Evolutionary conservation across 176 grass and related monocot genomes (phyloP), one percentile per base, ranked within the genome.

Genomic region (Paspalum notatum): DNA sequence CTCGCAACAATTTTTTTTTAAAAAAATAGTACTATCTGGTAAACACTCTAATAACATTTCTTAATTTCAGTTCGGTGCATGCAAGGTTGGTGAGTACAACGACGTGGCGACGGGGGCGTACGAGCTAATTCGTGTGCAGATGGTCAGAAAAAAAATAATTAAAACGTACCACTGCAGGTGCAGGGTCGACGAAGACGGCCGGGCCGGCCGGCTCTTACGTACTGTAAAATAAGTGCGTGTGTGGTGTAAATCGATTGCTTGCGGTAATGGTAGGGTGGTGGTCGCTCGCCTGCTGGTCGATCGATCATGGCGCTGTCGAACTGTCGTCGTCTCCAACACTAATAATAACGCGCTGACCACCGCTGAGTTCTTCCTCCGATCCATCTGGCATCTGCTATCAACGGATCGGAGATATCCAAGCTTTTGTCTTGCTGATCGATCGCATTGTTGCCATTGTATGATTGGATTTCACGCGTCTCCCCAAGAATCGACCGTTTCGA

Each of bases 201-300:
- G 5, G 40, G 40, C 9, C 54, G 10, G n/a, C 54, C 24, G 4
- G 10, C 22, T 9, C 22, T 12, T 1, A 48, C 67, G 67, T 70
- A 48, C 67, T n/a, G 67, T 15, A 47, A 68, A 5, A 27, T 20
- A 6, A 4, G 27, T 61, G 62, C 72, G 72, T 76, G 82, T 84
- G 54, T 58, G 82, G 72, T 37, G 71, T 1, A 54, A 15, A 45
- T 24, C 4, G 5, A 26, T 76, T 84, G 11, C 71, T 67, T 65
- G 62, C 49, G 4, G 20, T 57, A 7, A 26, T 17, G 56, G 46
- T 48, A 48, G 10, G 8, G 32, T 32, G 3, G 32, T 32, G 32
- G 32, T 3, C 32, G 32, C 32, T 32, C 2, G 32, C 32, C 32
- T 32, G 32, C 32, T 32, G 32, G 46, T 3, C 7, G 53, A 8